These are phyloP conservation scores for Penicillium italicum DNA, from an alignment of 2,329 filamentous ascomycete species.

Conservation along the genomic window DNA sequence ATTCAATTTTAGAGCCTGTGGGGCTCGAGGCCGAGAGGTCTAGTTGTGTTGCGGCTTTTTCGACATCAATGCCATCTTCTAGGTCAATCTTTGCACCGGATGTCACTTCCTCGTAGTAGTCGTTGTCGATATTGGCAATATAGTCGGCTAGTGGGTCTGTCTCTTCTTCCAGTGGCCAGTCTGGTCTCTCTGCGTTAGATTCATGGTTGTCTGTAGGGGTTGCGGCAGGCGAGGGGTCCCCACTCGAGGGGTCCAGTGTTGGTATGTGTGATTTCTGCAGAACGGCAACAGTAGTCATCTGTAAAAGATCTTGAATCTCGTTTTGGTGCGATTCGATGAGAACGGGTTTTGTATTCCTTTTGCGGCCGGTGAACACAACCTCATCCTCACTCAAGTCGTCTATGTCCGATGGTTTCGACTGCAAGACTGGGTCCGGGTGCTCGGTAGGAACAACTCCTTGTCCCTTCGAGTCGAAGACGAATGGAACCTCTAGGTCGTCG, in stretches of 20 bases:
- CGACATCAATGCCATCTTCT: constrained; percentile 9
- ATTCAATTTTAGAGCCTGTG: background rate
- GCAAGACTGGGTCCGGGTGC: constrained; percentile 25
- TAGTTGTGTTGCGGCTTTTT: background rate
- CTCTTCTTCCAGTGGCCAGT: constrained; percentile 47
- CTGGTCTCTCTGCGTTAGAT: constrained; percentile 4
- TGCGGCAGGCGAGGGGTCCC: background rate
- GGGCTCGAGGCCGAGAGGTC: background rate
- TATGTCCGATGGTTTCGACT: constrained; percentile 28
- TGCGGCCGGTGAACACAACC: constrained; percentile 39
- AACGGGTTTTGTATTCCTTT: constrained; percentile 14
- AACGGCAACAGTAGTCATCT: background rate
- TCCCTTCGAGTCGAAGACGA: constrained; percentile 38
- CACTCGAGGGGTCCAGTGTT: background rate
- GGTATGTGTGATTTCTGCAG: background rate
- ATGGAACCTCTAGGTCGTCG: constrained; percentile 13
- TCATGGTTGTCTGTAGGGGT: background rate
- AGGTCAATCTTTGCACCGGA: background rate
- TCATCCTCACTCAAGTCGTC: constrained; percentile 67
- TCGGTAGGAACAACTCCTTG: constrained; percentile 27
- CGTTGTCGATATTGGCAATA: constrained; percentile 38
- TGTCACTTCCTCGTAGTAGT: constrained; percentile 21
- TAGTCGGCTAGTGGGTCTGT: constrained; percentile 41
- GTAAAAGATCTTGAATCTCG: constrained; percentile 12
- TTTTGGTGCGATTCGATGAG: constrained; percentile 14